A percentile compares a stretch with the other conserved stretches of the same genome.
Conservation (phyloP, 495 filamentous ascomycete genomes). For the Penicillium psychrofluorescens region DNA sequence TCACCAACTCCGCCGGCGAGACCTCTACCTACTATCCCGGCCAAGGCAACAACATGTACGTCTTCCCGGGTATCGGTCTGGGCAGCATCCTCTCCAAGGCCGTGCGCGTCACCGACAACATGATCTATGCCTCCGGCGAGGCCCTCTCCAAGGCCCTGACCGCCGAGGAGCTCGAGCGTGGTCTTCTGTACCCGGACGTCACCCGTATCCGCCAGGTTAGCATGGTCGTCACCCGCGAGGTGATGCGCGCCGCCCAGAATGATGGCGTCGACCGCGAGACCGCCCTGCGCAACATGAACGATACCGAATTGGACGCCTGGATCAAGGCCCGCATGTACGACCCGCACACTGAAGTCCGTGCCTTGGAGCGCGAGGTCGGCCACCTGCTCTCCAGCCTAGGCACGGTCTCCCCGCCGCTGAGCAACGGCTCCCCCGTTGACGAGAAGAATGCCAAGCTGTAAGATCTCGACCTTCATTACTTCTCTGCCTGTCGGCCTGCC, state of each 20-base stretch:
- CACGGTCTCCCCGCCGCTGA: slow-evolving; percentile 17
- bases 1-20: slow-evolving; percentile 50
- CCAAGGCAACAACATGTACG: slow-evolving; percentile 91
- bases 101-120: slow-evolving; percentile 82
- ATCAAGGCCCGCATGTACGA: slow-evolving; percentile 81
- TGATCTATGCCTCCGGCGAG: slow-evolving; percentile 85
- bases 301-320: slow-evolving; percentile 68
- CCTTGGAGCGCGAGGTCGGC: slow-evolving; percentile 47
- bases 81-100: slow-evolving; percentile 90
- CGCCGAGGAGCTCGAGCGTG: slow-evolving; percentile 68
- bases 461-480: slow-evolving; percentile 10
- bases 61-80: slow-evolving; percentile 95
- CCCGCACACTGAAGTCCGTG: slow-evolving; percentile 56
- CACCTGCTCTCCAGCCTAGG: slow-evolving; percentile 39
- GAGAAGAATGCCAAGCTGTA: slow-evolving; percentile 40
- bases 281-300: slow-evolving; percentile 59
- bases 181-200: slow-evolving; percentile 89
- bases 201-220: slow-evolving; percentile 85
- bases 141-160: slow-evolving; percentile 74
- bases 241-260: slow-evolving; percentile 84
- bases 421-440: slow-evolving; percentile 21
- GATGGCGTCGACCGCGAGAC: slow-evolving; percentile 78
- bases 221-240: slow-evolving; percentile 78
- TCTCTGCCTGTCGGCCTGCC: neutral
- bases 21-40: slow-evolving; percentile 75